Conservation (phyloP, 78 protist species). For the Chrysochromulina tobinii region DNA sequence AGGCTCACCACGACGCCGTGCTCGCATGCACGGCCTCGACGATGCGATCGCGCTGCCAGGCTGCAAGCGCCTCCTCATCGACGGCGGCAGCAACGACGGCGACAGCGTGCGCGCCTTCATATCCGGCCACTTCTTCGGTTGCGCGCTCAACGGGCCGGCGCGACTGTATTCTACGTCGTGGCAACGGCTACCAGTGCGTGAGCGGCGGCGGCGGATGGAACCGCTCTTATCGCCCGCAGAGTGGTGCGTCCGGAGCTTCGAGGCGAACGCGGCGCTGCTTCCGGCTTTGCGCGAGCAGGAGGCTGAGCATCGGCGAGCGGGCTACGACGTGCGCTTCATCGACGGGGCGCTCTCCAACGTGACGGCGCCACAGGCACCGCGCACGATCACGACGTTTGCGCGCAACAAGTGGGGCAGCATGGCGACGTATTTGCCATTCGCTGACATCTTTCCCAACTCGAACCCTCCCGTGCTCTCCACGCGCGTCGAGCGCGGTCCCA, state of each 20-base stretch:
- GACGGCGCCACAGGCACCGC: neutral
- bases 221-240: neutral
- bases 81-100: neutral
- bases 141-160: neutral
- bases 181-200: neutral
- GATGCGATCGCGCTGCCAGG: neutral
- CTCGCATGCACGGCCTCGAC: too few relatives aligned
- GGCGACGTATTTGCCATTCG: neutral
- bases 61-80: neutral
- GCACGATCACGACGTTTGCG: neutral
- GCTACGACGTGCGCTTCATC: conserved; percentile 10
- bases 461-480: neutral
- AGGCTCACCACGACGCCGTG: too few relatives aligned
- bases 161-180: neutral
- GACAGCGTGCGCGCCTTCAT: neutral
- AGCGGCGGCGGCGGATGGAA: neutral
- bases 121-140: neutral
- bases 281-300: neutral
- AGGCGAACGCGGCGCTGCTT: neutral
- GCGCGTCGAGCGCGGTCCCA: neutral
- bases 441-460: neutral
- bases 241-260: neutral
- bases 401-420: neutral
- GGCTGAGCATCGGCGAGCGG: neutral
- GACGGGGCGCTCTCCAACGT: neutral